Base-by-base conservation (phyloP, 2,329 filamentous ascomycete species). In the Diplodia sapinea region DNA sequence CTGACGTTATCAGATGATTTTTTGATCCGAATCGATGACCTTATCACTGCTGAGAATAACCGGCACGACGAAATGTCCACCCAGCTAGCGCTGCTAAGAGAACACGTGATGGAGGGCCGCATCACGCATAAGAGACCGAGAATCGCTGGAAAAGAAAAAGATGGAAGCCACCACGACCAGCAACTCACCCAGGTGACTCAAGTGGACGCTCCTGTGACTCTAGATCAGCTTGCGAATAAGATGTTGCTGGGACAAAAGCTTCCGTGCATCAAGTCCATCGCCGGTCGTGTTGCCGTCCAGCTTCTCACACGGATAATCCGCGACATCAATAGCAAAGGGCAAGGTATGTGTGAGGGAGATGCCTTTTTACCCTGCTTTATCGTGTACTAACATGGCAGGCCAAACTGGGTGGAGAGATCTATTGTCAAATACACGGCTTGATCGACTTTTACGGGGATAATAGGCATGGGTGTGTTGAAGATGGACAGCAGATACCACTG, bases 1-100 rank as follows among this genome's bases (percentile, higher is more conserved):
- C 51, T 55, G 51, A 55, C 51, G 29, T 55, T 33, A n/a, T 20
- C 29, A 55, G 51, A 26, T 26, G 51, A 55, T 15, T 33, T 55
- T 13, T 26, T 33, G 4, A 36, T 3, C 23, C 49, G 49, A 29
- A 56, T 56, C 9, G 52, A 56, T 38, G 17, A 38, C 9, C 52
- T 56, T 11, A 56, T 56, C 15, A 38, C 52, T 17, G 26, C 26
- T 36, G 52, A 56, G 31, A 56, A 56, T 17, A 20, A 38, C 9
- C 52, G 52, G 15, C 52, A 56, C 15, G 31, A 56, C 11, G 52
- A 29, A 11, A 56, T 56, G 15, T 1, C 15, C 12, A 29, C 31
- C 12, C 52, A 56, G 29, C 52, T 56, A 17, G 31, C 15, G 5
- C 9, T 38, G n/a, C 31, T 56, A 23, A n/a, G 52, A 15, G 31